Evolutionary conservation across 345 rosid species (phyloP).

Genomic region (Geranium brycei): DNA sequence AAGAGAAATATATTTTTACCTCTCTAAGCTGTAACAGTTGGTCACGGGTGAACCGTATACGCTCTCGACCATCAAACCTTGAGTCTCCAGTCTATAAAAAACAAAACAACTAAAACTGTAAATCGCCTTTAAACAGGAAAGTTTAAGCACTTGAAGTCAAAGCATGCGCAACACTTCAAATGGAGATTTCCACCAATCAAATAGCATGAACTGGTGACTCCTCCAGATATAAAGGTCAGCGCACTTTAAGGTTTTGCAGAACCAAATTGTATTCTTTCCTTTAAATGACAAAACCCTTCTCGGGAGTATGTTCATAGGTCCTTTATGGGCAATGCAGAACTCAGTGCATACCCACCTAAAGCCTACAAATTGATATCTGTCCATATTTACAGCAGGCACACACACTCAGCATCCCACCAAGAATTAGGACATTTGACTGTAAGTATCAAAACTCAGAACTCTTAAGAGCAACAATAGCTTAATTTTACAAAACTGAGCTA

Average conservation of each 20-base stretch:
- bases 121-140: background rate
- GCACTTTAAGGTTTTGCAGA: background rate
- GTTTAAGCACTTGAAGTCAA: background rate
- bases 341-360: conserved; percentile 44
- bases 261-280: background rate
- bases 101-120: background rate
- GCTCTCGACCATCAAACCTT: conserved; percentile 47
- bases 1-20: conserved; percentile 36
- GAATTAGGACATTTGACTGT: conserved; percentile 40
- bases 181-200: too few species aligned
- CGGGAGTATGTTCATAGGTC: conserved; percentile 9
- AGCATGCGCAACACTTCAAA: background rate
- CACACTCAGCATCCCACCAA: conserved; percentile 42
- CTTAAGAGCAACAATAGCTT: background rate
- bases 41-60: conserved; percentile 47
- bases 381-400: conserved; percentile 60
- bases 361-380: conserved; percentile 38
- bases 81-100: conserved; percentile 26
- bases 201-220: background rate
- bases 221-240: background rate
- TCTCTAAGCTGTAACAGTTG: conserved; percentile 55
- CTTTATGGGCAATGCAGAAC: conserved; percentile 29
- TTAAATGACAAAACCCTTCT: background rate
- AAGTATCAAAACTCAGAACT: background rate
- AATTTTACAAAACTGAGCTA: background rate